Conservation (phyloP, 2,329 filamentous ascomycete species). For the Ascosphaera apis region DNA sequence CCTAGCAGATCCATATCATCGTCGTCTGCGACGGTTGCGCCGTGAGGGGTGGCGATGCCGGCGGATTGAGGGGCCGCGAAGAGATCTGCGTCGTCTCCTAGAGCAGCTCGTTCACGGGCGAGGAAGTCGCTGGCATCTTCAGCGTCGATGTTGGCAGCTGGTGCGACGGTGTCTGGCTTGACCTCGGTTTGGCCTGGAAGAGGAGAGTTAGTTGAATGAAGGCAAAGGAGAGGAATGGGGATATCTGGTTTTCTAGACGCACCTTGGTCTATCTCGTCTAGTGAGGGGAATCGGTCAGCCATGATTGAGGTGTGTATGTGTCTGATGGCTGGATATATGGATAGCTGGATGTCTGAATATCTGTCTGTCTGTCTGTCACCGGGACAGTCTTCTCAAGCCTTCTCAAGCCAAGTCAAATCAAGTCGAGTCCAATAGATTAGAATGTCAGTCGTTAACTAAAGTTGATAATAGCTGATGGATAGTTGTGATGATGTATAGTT, state of each 20-base stretch:
- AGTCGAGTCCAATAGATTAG: too few relatives aligned
- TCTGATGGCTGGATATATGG: too few relatives aligned
- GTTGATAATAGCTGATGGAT: too few relatives aligned
- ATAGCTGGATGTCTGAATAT: too few relatives aligned
- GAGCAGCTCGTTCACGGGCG: constrained; percentile 64
- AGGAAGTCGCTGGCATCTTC: constrained; percentile 65
- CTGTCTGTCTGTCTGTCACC: not conserved
- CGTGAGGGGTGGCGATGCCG: constrained; percentile 19
- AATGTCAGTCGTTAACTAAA: too few relatives aligned
- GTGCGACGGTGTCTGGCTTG: constrained; percentile 9
- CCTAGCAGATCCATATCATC: constrained; percentile 51
- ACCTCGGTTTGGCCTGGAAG: constrained; percentile 13
- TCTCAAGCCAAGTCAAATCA: constrained; percentile 4
- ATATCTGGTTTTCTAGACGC: constrained; percentile 11
- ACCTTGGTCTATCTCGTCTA: constrained; percentile 52
- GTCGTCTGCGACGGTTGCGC: constrained; percentile 36
- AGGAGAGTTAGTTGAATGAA: constrained; percentile 9
- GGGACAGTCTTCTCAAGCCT: not conserved
- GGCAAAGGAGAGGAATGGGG: constrained; percentile 1
- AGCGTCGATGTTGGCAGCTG: constrained; percentile 4
- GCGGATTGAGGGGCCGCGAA: constrained; percentile 57
- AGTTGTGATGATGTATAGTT: too few relatives aligned
- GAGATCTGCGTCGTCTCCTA: constrained; percentile 82
- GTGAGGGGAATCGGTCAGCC: constrained; percentile 57
- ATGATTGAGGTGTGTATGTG: constrained; percentile 24